Percentiles rank a stretch among this genome's conserved stretches.
phyloP scores from a whole-genome alignment of 495 filamentous ascomycete species.

The Aspergillus egyptiacus region DNA sequence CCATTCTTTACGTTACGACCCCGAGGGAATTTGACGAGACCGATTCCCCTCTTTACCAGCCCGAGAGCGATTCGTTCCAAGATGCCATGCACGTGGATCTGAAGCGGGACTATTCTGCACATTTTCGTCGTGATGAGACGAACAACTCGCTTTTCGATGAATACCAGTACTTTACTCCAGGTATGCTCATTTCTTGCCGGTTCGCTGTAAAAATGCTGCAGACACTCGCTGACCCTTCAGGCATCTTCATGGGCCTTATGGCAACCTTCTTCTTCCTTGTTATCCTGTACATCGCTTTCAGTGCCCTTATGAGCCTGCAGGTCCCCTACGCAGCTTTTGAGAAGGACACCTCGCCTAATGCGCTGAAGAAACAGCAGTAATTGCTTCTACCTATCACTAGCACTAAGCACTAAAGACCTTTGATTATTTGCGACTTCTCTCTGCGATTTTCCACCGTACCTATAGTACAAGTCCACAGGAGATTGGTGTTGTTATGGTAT shows the following conservation, averaged over 20 bases:
- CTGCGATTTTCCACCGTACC: neutral
- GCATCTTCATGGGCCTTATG: constrained; percentile 77
- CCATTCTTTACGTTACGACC: constrained; percentile 56
- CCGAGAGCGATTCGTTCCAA: constrained; percentile 44
- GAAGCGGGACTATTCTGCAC: constrained; percentile 48
- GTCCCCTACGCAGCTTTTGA: constrained; percentile 93
- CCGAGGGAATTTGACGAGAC: constrained; percentile 37
- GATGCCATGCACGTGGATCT: constrained; percentile 51
- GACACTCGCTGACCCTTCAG: constrained; percentile 34
- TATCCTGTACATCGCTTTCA: constrained; percentile 72
- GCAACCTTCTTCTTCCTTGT: constrained; percentile 60
- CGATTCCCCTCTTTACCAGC: constrained; percentile 44
- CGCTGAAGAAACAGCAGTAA: constrained; percentile 76
- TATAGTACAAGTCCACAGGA: constrained; percentile 4
- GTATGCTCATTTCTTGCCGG: constrained; percentile 26
- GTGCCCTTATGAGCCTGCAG: constrained; percentile 69
- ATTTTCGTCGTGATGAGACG: constrained; percentile 23
- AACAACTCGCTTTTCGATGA: constrained; percentile 71
- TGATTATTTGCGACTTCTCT: neutral
- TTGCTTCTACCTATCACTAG: constrained; percentile 6
- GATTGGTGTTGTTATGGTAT: neutral
- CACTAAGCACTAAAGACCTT: neutral
- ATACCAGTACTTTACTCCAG: constrained; percentile 85
- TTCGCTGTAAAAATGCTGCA: neutral
- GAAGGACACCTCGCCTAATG: constrained; percentile 83